Conservation (phyloP, 148 eudicot species). For the Suaeda aralocaspica region DNA sequence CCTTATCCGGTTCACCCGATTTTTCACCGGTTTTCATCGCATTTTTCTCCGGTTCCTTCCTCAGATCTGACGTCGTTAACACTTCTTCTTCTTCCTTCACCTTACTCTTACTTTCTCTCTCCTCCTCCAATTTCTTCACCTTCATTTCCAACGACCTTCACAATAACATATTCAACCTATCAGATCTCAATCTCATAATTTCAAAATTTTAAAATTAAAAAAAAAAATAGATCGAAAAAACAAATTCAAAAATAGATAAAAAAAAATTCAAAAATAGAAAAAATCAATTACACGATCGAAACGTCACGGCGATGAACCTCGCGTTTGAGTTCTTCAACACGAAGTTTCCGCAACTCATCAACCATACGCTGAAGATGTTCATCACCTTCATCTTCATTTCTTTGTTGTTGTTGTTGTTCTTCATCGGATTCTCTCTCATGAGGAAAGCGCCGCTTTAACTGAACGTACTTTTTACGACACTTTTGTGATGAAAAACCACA, state of each 20-base stretch:
- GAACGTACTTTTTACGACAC: conserved; percentile 30
- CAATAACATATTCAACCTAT: conserved; percentile 12
- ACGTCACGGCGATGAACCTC: conserved; percentile 35
- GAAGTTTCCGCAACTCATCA: conserved; percentile 32
- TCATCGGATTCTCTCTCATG: conserved; percentile 10
- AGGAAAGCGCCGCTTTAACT: conserved; percentile 31
- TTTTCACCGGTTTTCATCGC: conserved; percentile 7
- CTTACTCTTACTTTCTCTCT: conserved; percentile 21
- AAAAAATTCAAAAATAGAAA: neutral
- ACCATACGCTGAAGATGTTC: conserved; percentile 19
- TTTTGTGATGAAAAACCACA: conserved; percentile 15
- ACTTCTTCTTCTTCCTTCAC: conserved; percentile 1
- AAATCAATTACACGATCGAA: conserved; percentile 40
- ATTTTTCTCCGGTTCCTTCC: conserved; percentile 19
- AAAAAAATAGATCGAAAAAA: neutral
- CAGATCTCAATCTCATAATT: conserved; percentile 30
- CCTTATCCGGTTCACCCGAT: conserved; percentile 14
- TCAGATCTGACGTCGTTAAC: conserved; percentile 29
- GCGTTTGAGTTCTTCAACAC: conserved; percentile 39
- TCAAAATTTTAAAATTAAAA: too few relatives aligned
- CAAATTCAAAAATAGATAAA: neutral
- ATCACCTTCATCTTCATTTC: neutral
- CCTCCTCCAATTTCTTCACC: conserved; percentile 42
- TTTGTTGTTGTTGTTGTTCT: conserved; percentile 2
- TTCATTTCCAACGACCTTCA: conserved; percentile 39